Base-by-base conservation (phyloP, 805 yeast species). In the Blastobotrys americana region DNA sequence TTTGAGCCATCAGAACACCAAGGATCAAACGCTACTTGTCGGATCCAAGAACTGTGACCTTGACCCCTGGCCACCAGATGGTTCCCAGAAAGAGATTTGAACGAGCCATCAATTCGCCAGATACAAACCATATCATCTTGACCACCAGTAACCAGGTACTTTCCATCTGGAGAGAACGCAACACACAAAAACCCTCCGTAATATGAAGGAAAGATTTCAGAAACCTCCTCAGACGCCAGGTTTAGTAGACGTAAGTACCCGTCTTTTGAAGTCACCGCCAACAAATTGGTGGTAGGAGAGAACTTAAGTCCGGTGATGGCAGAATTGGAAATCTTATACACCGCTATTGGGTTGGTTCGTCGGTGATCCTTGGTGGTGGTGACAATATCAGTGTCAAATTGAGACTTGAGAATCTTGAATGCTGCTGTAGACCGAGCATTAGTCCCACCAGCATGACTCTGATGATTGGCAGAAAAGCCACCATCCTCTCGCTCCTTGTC, bases 231-330 rank as follows among this genome's bases (percentile, higher is more conserved):
- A 4, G 56, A 58, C 19, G 56, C 54, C 2, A 80, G 57, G 56
- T 81, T 82, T 39, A 83, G 64, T 15, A 83, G 53, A 39, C 83
- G 64, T 20, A 80, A 63, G 48, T 72, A 73, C 2, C 88, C 93
- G 56, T 82, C 87, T 48, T 77, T 83, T 4, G 78, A 67, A 0
- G 82, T 75, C 33, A 56, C 44, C 16, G 56, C 55, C n/a, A 45
- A 44, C 17, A 37, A 34, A n/a, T 40, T 43, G 39, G 25, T 15
- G 28, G 36, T 39, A 58, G 85, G 71, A 52, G 75, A 68, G 44
- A 66, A 56, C 46, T 63, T 57, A 34, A 74, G 56, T 27, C 63
- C 59, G 0, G 86, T 80, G 23, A 83, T 69, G 2, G 86, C 76
- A 48, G 71, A 71, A 45, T 73, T 71, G 10, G 82, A 70, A n/a